A percentile compares a stretch with the other conserved stretches of the same genome.
Evolutionary conservation across 495 filamentous ascomycete genomes (phyloP).

Genomic region (Sporormia fimetaria): DNA sequence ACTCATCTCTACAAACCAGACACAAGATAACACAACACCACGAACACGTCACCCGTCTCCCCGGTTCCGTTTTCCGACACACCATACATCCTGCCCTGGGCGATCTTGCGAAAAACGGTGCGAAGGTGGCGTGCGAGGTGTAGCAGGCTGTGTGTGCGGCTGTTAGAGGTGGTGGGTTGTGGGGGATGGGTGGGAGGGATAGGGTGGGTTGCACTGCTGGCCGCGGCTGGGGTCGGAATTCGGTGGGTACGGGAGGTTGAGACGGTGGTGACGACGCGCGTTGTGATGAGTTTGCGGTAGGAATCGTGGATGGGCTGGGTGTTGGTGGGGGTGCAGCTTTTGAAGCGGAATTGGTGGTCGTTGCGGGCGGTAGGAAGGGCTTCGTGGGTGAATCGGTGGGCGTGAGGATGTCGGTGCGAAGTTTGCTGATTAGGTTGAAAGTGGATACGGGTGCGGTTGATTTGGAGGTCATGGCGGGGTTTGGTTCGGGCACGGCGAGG

Average conservation of each 20-base stretch:
- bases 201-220: constrained; percentile 5
- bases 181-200: neutral
- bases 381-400: constrained; percentile 4
- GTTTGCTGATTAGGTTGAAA: neutral
- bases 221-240: neutral
- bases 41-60: constrained; percentile 3
- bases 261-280: neutral
- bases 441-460: neutral
- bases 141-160: constrained; percentile 11
- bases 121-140: constrained; percentile 2
- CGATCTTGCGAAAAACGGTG: neutral
- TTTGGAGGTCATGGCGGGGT: neutral
- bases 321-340: neutral
- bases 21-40: constrained; percentile 15
- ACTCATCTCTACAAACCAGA: constrained; percentile 1
- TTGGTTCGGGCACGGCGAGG: constrained; percentile 2
- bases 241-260: neutral
- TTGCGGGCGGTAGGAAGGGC: too few relatives aligned
- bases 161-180: constrained; percentile 4
- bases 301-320: neutral
- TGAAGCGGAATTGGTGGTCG: neutral
- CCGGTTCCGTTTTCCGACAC: neutral
- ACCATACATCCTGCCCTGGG: constrained; percentile 9
- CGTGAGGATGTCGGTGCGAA: neutral
- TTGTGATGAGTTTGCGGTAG: neutral